phyloP scores from a whole-genome alignment of 148 eudicot species.

The Vaccinium corymbosum region DNA sequence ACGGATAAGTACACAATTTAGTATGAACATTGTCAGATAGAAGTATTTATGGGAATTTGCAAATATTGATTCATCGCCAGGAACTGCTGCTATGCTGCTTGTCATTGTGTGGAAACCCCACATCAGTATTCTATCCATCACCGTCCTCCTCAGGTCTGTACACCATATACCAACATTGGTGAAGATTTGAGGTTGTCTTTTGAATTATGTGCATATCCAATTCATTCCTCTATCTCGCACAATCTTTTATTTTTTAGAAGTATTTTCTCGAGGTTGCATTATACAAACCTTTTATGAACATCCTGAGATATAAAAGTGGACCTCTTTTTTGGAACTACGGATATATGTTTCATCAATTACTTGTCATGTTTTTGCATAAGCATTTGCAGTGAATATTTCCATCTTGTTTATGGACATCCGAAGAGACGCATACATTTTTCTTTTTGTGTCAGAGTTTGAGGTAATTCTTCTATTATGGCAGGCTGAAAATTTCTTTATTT shows the following conservation, averaged over 20 bases:
- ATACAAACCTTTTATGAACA: not conserved
- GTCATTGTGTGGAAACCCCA: conserved; percentile 83
- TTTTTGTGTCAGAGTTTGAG: not conserved
- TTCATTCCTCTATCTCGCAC: not conserved
- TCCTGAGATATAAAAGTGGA: not conserved
- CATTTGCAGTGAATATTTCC: not conserved
- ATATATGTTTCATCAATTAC: not conserved
- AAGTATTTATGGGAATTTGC: conserved; percentile 10
- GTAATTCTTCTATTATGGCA: not conserved
- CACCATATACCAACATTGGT: not conserved
- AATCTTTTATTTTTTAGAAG: not conserved
- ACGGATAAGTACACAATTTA: not conserved
- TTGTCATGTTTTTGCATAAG: not conserved
- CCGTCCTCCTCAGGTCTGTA: conserved; percentile 64
- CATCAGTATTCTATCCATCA: conserved; percentile 63
- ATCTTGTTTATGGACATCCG: not conserved
- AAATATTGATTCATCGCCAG: conserved; percentile 32
- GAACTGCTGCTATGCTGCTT: conserved; percentile 93
- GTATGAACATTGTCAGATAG: not conserved
- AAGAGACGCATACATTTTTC: not conserved
- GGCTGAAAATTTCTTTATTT: not conserved
- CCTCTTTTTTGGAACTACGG: not conserved
- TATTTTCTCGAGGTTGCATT: not conserved
- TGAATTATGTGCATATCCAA: not conserved
- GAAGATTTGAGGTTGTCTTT: not conserved